Evolutionary conservation across 345 rosid genomes (phyloP), one percentile per base, ranked within the genome.

Genomic region (Syzygium grande): DNA sequence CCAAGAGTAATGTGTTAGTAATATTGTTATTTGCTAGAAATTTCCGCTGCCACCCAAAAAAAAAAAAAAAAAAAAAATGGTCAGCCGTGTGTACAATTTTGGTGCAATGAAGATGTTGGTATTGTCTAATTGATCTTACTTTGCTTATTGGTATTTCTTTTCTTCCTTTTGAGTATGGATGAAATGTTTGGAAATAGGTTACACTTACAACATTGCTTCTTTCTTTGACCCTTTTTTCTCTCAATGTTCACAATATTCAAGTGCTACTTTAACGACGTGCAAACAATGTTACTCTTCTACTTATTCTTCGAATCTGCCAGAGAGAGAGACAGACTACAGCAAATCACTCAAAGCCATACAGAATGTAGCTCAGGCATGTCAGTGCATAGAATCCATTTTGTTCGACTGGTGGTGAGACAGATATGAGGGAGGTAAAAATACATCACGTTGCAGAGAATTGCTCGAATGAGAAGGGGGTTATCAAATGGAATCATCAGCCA

Each of bases 101-200:
- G 49, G 52, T 11, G 15, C n/a, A 29, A 21, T 49, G 87, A 91
- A 87, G 88, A 89, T 87, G 87, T 87, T 90, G 58, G 30, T 58
- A 84, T 55, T 46, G 46, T 87, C 56, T 84, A 84, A 84, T 85
- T 46, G 7, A 29, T 88, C 91, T 89, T 27, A 85, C 54, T 89
- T 63, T 65, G 73, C 85, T 55, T 41, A 59, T 80, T 27, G 9
- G 84, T 21, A 80, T n/a, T 80, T 12, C 84, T 80, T 52, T 73
- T 43, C 25, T 80, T 84, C 89, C 92, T 90, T 78, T 84, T 86
- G 61, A 23, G 27, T 41, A 85, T 84, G 73, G 73, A 61, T 61
- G 38, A 61, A 61, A 61, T n/a, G 30, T n/a, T 61, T 61, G 19
- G 34, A 16, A n/a, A n/a, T 6, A n/a, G 73, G 73, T 61, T 6